phyloP scores from a whole-genome alignment of 2,329 filamentous ascomycete species.

The Nigrospora osmanthi region DNA sequence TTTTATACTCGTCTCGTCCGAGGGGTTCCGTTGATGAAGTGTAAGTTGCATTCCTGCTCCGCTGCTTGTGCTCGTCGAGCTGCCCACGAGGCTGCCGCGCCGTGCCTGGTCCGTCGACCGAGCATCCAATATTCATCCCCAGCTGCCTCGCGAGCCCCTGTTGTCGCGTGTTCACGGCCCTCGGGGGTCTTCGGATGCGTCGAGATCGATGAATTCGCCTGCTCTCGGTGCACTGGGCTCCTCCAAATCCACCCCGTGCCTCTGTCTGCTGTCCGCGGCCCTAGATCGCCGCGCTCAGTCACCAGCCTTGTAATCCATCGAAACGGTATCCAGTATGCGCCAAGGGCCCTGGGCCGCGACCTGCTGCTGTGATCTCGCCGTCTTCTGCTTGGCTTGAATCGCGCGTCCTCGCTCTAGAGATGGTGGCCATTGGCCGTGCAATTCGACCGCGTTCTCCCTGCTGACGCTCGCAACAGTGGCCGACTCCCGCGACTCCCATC shows the following conservation, averaged over 20 bases:
- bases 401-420: constrained; percentile 10
- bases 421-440: neutral
- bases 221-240: constrained; percentile 16
- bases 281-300: constrained; percentile 30
- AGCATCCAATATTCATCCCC: constrained; percentile 19
- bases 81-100: constrained; percentile 15
- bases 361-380: constrained; percentile 24
- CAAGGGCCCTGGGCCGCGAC: constrained; percentile 23
- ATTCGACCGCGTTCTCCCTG: constrained; percentile 15
- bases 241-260: constrained; percentile 10
- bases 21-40: constrained; percentile 20
- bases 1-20: constrained; percentile 7
- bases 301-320: constrained; percentile 13
- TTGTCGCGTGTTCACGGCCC: constrained; percentile 13
- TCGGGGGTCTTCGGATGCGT: constrained; percentile 15
- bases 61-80: constrained; percentile 7
- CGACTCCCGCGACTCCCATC: constrained; percentile 54
- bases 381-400: constrained; percentile 22
- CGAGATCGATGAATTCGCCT: constrained; percentile 14
- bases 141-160: constrained; percentile 19
- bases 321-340: constrained; percentile 24
- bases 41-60: constrained; percentile 19
- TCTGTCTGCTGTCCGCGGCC: constrained; percentile 9
- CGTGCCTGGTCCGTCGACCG: constrained; percentile 16
- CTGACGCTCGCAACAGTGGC: constrained; percentile 49